phyloP scores from a whole-genome alignment of 1,284 basidiomycete species.

The Trichosporon ovoides region DNA sequence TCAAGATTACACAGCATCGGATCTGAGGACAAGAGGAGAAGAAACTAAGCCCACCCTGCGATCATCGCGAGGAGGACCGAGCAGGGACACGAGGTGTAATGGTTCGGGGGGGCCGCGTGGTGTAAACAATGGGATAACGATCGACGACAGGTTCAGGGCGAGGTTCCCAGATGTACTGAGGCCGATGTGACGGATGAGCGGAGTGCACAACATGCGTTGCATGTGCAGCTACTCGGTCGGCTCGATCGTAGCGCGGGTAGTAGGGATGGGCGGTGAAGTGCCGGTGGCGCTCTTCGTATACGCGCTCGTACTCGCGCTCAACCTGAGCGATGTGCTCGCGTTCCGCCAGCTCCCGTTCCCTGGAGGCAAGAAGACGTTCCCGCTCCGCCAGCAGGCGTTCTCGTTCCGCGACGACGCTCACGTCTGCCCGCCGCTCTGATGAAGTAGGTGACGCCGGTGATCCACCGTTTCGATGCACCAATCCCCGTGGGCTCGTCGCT shows the following conservation, averaged over 20 bases:
- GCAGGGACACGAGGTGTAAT: neutral
- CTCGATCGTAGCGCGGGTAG: neutral
- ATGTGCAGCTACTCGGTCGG: too few relatives aligned
- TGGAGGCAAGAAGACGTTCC: neutral
- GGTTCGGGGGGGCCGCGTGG: neutral
- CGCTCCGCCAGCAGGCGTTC: neutral
- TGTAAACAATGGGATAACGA: neutral
- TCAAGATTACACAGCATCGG: neutral
- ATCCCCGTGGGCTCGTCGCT: neutral
- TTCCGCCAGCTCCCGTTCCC: neutral
- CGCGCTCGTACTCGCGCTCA: neutral
- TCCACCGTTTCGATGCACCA: too few relatives aligned
- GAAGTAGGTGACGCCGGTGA: too few relatives aligned
- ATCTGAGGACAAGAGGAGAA: neutral
- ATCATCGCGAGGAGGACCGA: neutral
- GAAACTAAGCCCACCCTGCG: neutral
- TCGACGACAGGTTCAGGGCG: neutral
- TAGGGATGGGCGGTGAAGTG: neutral
- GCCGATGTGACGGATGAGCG: too few relatives aligned
- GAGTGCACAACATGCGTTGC: too few relatives aligned
- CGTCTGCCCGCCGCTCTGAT: too few relatives aligned
- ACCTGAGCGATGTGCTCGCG: neutral
- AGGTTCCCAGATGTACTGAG: neutral
- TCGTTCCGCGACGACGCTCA: neutral
- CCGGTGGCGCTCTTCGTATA: neutral